These are phyloP conservation scores for Camellia granthamiana DNA, from an alignment of 148 eudicot genomes.

Conservation along the genomic window DNA sequence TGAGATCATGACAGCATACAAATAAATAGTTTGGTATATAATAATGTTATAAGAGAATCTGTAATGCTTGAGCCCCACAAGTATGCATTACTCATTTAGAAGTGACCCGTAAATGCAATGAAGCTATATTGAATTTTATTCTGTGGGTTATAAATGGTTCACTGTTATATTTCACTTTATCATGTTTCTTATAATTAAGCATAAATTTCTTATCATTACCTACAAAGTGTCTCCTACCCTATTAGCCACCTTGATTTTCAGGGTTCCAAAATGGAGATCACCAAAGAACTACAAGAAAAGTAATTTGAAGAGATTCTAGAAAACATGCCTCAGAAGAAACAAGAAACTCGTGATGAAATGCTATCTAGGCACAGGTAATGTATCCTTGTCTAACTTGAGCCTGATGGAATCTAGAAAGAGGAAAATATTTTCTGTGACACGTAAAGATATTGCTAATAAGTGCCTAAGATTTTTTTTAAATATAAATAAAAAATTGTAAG, in stretches of 20 bases:
- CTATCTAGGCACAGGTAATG: conserved; percentile 55
- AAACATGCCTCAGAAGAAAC: conserved; percentile 18
- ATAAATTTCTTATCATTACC: neutral
- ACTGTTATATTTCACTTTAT: neutral
- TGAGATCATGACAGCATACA: too few species aligned
- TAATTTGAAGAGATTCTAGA: conserved; percentile 24
- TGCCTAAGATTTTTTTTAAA: too few species aligned
- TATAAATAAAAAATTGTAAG: too few species aligned
- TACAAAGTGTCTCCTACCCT: neutral
- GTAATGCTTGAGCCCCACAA: too few species aligned
- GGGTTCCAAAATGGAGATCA: conserved; percentile 30
- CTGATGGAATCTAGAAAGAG: too few species aligned
- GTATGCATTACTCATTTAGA: too few species aligned
- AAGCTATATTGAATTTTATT: neutral
- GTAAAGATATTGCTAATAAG: too few species aligned
- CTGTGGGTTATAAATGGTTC: neutral
- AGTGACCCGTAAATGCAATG: too few species aligned
- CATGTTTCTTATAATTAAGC: neutral
- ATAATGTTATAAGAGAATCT: too few species aligned
- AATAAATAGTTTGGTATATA: too few species aligned
- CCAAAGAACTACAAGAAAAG: conserved; percentile 22
- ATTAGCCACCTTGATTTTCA: conserved; percentile 13
- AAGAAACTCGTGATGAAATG: conserved; percentile 54
- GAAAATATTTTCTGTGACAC: too few species aligned
- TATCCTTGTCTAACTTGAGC: neutral